These are phyloP conservation scores for Daldinia decipiens DNA, from an alignment of 495 filamentous ascomycete species.

Conservation along the genomic window DNA sequence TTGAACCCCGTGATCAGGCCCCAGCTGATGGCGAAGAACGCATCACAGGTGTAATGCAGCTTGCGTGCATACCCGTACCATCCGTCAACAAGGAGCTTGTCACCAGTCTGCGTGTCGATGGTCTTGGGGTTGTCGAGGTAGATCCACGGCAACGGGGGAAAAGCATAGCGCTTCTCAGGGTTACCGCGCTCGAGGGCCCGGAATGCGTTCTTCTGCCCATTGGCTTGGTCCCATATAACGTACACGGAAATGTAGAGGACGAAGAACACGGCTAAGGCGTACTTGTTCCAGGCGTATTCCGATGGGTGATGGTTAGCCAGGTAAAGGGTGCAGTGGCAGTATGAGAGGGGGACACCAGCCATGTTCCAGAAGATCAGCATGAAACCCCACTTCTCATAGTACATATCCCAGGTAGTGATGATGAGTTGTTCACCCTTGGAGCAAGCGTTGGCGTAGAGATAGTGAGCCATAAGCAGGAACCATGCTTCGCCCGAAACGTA, in stretches of 20 bases:
- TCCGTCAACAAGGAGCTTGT: conserved; percentile 85
- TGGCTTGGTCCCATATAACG: conserved; percentile 91
- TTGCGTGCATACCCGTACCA: conserved; percentile 97
- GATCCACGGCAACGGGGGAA: conserved; percentile 95
- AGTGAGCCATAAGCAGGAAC: conserved; percentile 93
- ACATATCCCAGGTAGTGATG: conserved; percentile 97
- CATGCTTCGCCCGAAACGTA: conserved; percentile 89
- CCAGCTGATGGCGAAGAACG: conserved; percentile 76
- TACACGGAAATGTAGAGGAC: conserved; percentile 84
- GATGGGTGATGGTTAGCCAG: conserved; percentile 87
- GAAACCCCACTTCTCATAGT: conserved; percentile 99
- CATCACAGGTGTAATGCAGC: conserved; percentile 93
- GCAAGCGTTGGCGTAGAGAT: conserved; percentile 95
- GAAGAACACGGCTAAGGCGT: conserved; percentile 72
- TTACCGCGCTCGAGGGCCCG: conserved; percentile 82
- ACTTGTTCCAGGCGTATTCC: conserved; percentile 81
- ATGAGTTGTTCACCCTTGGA: conserved; percentile 97
- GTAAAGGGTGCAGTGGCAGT: conserved; percentile 97
- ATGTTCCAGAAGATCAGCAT: conserved; percentile 99
- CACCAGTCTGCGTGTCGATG: conserved; percentile 81
- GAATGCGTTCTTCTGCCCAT: conserved; percentile 97
- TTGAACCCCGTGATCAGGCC: conserved; percentile 68
- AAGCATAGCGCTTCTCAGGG: conserved; percentile 75
- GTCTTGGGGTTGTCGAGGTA: conserved; percentile 84
- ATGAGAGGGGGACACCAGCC: conserved; percentile 91